Base-by-base conservation (phyloP, 2,329 filamentous ascomycete genomes). In the Furcasterigmium sp. region DNA sequence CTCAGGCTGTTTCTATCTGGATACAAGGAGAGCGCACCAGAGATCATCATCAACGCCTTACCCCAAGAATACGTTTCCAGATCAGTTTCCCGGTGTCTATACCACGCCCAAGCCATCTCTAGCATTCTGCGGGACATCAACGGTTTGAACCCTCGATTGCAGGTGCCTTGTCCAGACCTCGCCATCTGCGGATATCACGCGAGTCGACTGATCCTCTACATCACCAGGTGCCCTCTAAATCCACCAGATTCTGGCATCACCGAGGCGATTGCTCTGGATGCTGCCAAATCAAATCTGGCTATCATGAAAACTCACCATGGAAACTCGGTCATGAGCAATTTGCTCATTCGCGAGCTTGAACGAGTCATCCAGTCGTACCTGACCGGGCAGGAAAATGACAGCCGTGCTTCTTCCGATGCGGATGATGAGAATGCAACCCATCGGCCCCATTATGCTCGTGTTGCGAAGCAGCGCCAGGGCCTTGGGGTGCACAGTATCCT, bases 171-270 rank as follows among this genome's bases (percentile, higher is more conserved):
- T n/a, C 18, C 29, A 3, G 65, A 68, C 28, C 57, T 57, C 1
- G 65, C 66, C 5, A 62, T 70, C 2, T 69, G 66, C 26, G 65
- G 61, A 1, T 69, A 68, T 25, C 65, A 70, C 28, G 58, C 60
- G 5, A 59, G 62, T 1, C 58, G 65, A 1, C 51, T 69, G 2
- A 54, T 68, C 2, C 51, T 68, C 14, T 68, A 65, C 51, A 17
- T 51, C 43, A 34, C 32, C 35, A 28, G 36, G 9, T 47, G 32
- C 10, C 2, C 50, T 50, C 5, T 51, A 53, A 19, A 57, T 53
- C 5, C 53, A 53, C 1, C 56, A 59, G 42, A 49, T 13, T 29
- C 26, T 19, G 28, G 38, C 26, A n/a, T 40, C 15, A 32, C 28
- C 7, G 18, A 19, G 7, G 17, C 13, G 4, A 21, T 30, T 15